phyloP scores from a whole-genome alignment of 768 basidiomycete species.

The Coprinopsis sp. region DNA sequence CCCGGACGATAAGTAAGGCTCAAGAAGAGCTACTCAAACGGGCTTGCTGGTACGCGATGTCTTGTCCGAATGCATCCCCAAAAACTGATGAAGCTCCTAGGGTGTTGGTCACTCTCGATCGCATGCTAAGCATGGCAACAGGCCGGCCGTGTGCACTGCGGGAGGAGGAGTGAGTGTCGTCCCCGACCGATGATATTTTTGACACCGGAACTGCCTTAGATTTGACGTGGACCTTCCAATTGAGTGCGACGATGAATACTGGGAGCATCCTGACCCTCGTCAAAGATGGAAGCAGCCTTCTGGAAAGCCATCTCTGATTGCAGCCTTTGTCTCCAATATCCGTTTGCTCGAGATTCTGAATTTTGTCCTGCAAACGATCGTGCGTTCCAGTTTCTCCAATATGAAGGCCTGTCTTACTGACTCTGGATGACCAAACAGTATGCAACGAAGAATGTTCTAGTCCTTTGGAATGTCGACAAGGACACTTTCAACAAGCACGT shows the following conservation, averaged over 20 bases:
- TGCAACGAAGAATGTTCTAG: conserved; percentile 61
- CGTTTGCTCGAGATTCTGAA: conserved; percentile 59
- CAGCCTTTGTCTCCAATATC: conserved; percentile 53
- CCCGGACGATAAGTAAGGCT: conserved; percentile 26
- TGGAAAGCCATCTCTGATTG: conserved; percentile 47
- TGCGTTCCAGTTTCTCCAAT: conserved; percentile 22
- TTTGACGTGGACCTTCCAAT: conserved; percentile 67
- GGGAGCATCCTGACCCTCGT: too few species aligned
- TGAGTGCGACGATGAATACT: conserved; percentile 67
- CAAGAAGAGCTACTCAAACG: conserved; percentile 77
- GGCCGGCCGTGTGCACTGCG: conserved; percentile 72
- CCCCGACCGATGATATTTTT: conserved; percentile 1
- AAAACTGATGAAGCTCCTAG: conserved; percentile 21
- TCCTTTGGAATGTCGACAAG: conserved; percentile 41
- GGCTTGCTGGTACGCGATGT: conserved; percentile 46
- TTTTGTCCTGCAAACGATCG: conserved; percentile 55
- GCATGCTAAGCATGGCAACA: conserved; percentile 41
- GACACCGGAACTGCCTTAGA: conserved; percentile 28
- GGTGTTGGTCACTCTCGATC: conserved; percentile 47
- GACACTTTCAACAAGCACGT: conserved; percentile 57
- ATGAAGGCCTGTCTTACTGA: not conserved
- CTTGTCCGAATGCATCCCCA: not conserved
- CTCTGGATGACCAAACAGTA: conserved; percentile 40
- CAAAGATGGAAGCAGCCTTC: conserved; percentile 60
- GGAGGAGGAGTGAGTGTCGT: conserved; percentile 67